Conservation (phyloP, 2,329 filamentous ascomycete species). For the Colletotrichum sp. region DNA sequence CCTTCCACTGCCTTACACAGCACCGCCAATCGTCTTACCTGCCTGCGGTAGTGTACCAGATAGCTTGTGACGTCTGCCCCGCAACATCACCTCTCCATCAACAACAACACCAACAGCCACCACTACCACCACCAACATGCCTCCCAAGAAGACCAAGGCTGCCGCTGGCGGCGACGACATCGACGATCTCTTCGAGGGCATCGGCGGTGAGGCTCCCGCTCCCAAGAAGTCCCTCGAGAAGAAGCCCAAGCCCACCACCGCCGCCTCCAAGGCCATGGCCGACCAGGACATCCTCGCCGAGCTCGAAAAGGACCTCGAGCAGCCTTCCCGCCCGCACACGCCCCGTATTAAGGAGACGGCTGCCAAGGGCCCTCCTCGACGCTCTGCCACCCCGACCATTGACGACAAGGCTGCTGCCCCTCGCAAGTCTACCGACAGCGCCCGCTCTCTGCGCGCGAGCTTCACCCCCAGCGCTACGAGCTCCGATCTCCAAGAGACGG, state of each 20-base stretch:
- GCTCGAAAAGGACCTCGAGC: slow-evolving; percentile 69
- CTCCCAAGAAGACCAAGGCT: slow-evolving; percentile 65
- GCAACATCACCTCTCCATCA: slow-evolving; percentile 5
- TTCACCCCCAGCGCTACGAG: slow-evolving; percentile 73
- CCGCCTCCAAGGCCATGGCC: slow-evolving; percentile 51
- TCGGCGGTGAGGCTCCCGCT: slow-evolving; percentile 58
- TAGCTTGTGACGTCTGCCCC: slow-evolving; percentile 15
- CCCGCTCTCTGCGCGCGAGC: slow-evolving; percentile 72
- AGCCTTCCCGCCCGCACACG: slow-evolving; percentile 80
- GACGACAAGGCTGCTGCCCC: slow-evolving; percentile 64
- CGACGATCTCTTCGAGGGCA: slow-evolving; percentile 69
- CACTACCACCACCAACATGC: slow-evolving; percentile 45
- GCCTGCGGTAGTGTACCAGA: neutral
- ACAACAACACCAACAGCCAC: neutral
- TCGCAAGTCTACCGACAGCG: slow-evolving; percentile 81
- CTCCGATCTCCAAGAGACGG: slow-evolving; percentile 63
- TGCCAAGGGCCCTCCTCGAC: slow-evolving; percentile 50
- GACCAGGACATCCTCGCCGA: slow-evolving; percentile 86
- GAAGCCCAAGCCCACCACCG: slow-evolving; percentile 51
- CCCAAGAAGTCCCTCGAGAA: slow-evolving; percentile 52
- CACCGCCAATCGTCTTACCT: neutral
- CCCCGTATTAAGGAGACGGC: slow-evolving; percentile 70
- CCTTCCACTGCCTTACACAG: neutral
- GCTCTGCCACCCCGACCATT: slow-evolving; percentile 58
- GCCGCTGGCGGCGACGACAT: slow-evolving; percentile 65